These are phyloP conservation scores for Paraconiothyrium sp. DNA, from an alignment of 2,329 filamentous ascomycete genomes.

Conservation along the genomic window DNA sequence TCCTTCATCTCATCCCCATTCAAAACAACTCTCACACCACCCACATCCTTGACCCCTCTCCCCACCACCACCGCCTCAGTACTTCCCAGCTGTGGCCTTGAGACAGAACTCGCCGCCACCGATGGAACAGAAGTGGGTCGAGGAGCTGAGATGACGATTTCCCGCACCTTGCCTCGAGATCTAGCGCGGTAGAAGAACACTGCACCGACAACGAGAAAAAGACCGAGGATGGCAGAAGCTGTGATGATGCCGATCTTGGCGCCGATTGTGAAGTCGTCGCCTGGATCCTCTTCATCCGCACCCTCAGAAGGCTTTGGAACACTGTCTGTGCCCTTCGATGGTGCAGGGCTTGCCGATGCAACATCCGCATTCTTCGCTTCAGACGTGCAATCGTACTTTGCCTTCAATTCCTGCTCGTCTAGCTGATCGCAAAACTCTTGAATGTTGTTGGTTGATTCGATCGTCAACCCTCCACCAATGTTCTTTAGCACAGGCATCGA, in stretches of 20 bases:
- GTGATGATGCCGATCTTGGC: slow-evolving; percentile 23
- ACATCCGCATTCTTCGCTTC: slow-evolving; percentile 1
- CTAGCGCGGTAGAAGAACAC: slow-evolving; percentile 24
- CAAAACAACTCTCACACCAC: background rate
- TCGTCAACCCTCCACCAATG: slow-evolving; percentile 27
- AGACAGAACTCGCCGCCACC: background rate
- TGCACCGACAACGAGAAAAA: slow-evolving; percentile 12
- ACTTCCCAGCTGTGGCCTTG: background rate
- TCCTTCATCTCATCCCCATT: slow-evolving; percentile 15
- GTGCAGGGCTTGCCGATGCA: background rate
- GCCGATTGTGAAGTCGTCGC: slow-evolving; percentile 9
- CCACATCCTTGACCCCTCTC: background rate
- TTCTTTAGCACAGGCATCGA: slow-evolving; percentile 29
- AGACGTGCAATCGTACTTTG: slow-evolving; percentile 30
- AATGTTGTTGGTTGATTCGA: slow-evolving; percentile 29
- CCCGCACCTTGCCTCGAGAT: slow-evolving; percentile 22
- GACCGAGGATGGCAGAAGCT: slow-evolving; percentile 16
- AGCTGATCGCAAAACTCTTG: slow-evolving; percentile 25
- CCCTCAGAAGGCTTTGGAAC: background rate
- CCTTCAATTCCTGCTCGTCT: slow-evolving; percentile 17
- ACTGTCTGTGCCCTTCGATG: background rate
- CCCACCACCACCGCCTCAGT: background rate
- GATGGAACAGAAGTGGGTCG: background rate
- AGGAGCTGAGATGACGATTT: slow-evolving; percentile 12
- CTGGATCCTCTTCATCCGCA: background rate